Percentiles rank a stretch among this genome's conserved stretches.
Conservation (phyloP, 129 eudicot genomes). For the Helianthus annuus region HanXRQr2.0-SUNRISE NC_035438.2:33619181-33619680, state of each 20-base stretch:
- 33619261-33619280: conserved; percentile 64
- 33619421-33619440: conserved; percentile 67
- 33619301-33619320: conserved; percentile 42
- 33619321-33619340: conserved; percentile 24
- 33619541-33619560: conserved; percentile 63
- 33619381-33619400: conserved; percentile 74
- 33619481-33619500: conserved; percentile 34
- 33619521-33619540: conserved; percentile 56
- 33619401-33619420: conserved; percentile 59
- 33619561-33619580: conserved; percentile 55
- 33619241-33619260: conserved; percentile 50
- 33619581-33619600: conserved; percentile 55
- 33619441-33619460: conserved; percentile 55
- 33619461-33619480: conserved; percentile 37
- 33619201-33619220: conserved; percentile 53
- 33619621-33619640: conserved; percentile 45
- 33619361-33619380: conserved; percentile 67
- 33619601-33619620: conserved; percentile 39
- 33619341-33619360: conserved; percentile 63
- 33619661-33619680: conserved; percentile 31
- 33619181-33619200: conserved; percentile 58
- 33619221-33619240: conserved; percentile 68
- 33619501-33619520: conserved; percentile 60
- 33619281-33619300: conserved; percentile 37
- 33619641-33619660: no score